Percentiles rank a stretch among this genome's conserved stretches.
phyloP scores from a whole-genome alignment of 805 yeast species.

The Maudiozyma saulgeensis region DNA sequence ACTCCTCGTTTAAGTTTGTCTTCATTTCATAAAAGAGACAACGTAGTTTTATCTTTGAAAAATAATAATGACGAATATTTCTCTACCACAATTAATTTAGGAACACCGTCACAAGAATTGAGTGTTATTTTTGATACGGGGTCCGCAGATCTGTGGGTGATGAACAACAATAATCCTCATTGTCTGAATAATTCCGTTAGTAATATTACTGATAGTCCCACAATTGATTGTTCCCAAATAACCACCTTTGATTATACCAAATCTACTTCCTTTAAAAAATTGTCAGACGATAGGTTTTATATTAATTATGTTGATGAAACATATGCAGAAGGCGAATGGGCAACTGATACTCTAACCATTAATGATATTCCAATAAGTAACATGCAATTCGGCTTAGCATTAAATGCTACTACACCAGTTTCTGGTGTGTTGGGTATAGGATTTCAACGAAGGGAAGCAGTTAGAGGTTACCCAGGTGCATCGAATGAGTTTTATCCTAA shows the following conservation, averaged over 20 bases:
- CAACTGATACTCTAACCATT: slow-evolving; percentile 46
- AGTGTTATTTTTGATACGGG: slow-evolving; percentile 65
- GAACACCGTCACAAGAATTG: slow-evolving; percentile 43
- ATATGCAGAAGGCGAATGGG: slow-evolving; percentile 49
- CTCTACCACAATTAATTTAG: slow-evolving; percentile 26
- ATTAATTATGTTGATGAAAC: slow-evolving; percentile 41
- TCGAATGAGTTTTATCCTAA: slow-evolving; percentile 39
- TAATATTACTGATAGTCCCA: slow-evolving; percentile 9
- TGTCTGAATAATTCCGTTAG: slow-evolving; percentile 10
- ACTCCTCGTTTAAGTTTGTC: not conserved
- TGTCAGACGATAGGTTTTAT: slow-evolving; percentile 19
- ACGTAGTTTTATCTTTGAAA: slow-evolving; percentile 6
- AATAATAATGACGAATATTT: slow-evolving; percentile 21
- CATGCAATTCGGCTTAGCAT: slow-evolving; percentile 61
- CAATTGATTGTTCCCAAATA: slow-evolving; percentile 14
- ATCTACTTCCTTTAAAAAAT: slow-evolving; percentile 11
- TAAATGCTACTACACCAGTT: slow-evolving; percentile 41
- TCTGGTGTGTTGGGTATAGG: slow-evolving; percentile 65
- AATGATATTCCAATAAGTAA: slow-evolving; percentile 38
- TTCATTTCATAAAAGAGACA: not conserved
- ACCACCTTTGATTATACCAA: slow-evolving; percentile 7
- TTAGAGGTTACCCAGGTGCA: slow-evolving; percentile 17
- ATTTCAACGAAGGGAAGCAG: slow-evolving; percentile 49
- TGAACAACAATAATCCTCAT: slow-evolving; percentile 28
- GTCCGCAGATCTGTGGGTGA: slow-evolving; percentile 56